Evolutionary conservation across 192 early-diverging fungal species (phyloP), one percentile per base, ranked within the genome.

Genomic region (Mortierella alpina): DNA sequence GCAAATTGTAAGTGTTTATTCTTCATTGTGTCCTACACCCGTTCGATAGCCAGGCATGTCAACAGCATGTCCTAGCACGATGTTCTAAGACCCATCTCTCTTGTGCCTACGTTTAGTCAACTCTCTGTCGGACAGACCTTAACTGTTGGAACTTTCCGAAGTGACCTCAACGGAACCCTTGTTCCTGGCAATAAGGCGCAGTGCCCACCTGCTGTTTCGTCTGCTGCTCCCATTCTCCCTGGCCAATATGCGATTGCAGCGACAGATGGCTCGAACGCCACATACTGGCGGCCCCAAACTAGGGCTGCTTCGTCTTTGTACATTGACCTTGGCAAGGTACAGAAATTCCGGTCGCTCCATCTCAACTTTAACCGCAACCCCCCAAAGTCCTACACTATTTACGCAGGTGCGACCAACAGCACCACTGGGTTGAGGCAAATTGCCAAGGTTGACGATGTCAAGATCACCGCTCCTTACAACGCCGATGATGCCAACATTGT

Each of bases 341-440:
- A 82, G 59, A 60, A 58, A 9, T 73, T 82, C 65, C 51, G 48
- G 52, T 59, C 42, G 15, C 65, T 82, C 66, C 79, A 82, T 60
- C 69, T 82, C 56, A 82, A 82, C 54, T 82, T 82, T 48, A 73
- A 82, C 49, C 47, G 68, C 18, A 82, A 70, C 71, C 79, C 79
- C 2, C 79, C 79, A n/a, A 46, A 7, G 2, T 62, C 49, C 17
- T 82, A 82, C 47, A 53, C 60, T 10, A 56, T 82, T 7, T 66
- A 65, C 39, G 79, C 72, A 3, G 71, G 79, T 41, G 23, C 13
- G 5, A 52, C 45, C 9, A 64, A 73, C 22, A 65, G 15, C 10
- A 61, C 55, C 11, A 18, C 13, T 6, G 63, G 42, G 1, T 55
- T 62, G 66, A 73, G 54, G 49, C 60, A 82, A 41, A 62, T 82